Percentiles rank a stretch among this genome's conserved stretches.
Evolutionary conservation across 1,139 yeast species (phyloP).

Genomic region (Williopsis jadinii): DNA sequence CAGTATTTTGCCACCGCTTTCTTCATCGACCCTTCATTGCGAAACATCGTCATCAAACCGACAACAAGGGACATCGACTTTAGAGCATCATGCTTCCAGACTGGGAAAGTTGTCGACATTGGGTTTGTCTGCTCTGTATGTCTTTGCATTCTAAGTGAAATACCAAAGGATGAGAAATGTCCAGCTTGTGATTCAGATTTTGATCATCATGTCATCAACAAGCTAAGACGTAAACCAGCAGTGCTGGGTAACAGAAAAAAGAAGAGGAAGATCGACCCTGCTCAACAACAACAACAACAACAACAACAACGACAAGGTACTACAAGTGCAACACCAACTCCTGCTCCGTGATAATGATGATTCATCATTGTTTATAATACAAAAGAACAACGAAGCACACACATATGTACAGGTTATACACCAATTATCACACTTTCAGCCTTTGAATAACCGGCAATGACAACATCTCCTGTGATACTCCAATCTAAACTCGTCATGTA

Average conservation of each 20-base stretch:
- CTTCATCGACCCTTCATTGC: slow-evolving; percentile 75
- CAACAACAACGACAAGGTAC: no score
- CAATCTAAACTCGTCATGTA: slow-evolving; percentile 26
- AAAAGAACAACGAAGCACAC: background rate
- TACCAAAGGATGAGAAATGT: slow-evolving; percentile 46
- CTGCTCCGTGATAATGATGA: background rate
- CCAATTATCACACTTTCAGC: slow-evolving; percentile 30
- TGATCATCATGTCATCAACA: slow-evolving; percentile 50
- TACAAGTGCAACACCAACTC: background rate
- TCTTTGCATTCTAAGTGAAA: slow-evolving; percentile 58
- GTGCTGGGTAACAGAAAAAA: slow-evolving; percentile 38
- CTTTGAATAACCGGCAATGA: slow-evolving; percentile 39
- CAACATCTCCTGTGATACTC: slow-evolving; percentile 30
- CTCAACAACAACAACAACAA: no score
- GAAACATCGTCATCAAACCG: slow-evolving; percentile 72
- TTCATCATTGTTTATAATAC: no score
- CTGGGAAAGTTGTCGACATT: slow-evolving; percentile 82
- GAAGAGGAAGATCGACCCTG: slow-evolving; percentile 12
- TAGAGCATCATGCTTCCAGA: slow-evolving; percentile 88
- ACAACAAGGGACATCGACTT: slow-evolving; percentile 86
- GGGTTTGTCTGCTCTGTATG: slow-evolving; percentile 97
- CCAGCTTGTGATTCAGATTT: slow-evolving; percentile 65
- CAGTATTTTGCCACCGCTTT: slow-evolving; percentile 66
- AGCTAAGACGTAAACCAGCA: slow-evolving; percentile 47
- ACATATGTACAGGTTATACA: background rate